Conservation (phyloP, 441 rosid species). For the Pelargonium australe region DNA sequence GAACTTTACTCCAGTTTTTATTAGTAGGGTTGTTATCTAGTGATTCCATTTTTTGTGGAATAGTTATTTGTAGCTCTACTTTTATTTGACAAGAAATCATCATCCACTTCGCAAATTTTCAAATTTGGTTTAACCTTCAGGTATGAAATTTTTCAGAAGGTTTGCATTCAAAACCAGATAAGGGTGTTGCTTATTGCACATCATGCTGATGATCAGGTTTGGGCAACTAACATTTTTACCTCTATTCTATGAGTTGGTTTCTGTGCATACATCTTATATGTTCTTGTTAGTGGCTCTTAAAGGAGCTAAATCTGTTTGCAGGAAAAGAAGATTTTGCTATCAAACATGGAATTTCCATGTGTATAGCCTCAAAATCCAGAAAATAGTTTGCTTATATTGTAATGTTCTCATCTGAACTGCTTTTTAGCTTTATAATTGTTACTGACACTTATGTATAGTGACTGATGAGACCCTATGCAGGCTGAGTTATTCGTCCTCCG, state of each 20-base stretch:
- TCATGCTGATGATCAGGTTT: conserved; percentile 95
- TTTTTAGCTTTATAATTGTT: conserved; percentile 7
- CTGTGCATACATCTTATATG: background rate
- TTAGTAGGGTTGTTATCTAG: conserved; percentile 9
- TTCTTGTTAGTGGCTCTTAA: background rate
- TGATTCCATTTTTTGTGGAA: background rate
- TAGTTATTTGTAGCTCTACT: conserved; percentile 7
- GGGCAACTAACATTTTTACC: background rate
- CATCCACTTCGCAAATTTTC: conserved; percentile 9
- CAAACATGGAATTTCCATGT: background rate
- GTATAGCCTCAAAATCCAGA: background rate
- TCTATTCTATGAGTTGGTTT: background rate
- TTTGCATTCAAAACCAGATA: conserved; percentile 49
- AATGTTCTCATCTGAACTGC: conserved; percentile 5
- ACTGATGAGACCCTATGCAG: conserved; percentile 46
- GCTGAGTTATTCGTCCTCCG: conserved; percentile 83
- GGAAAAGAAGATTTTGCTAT: background rate
- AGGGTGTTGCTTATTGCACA: conserved; percentile 82
- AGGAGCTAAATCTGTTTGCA: background rate
- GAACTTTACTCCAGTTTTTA: conserved; percentile 14
- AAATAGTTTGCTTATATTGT: conserved; percentile 2
- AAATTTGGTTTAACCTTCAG: conserved; percentile 33
- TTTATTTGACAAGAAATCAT: conserved; percentile 3
- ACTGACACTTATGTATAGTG: conserved; percentile 12
- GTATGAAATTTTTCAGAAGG: conserved; percentile 60